A percentile compares a stretch with the other conserved stretches of the same genome.
phyloP scores from a whole-genome alignment of 2,329 filamentous ascomycete species.

The Phymatotrichopsis omnivora region DNA sequence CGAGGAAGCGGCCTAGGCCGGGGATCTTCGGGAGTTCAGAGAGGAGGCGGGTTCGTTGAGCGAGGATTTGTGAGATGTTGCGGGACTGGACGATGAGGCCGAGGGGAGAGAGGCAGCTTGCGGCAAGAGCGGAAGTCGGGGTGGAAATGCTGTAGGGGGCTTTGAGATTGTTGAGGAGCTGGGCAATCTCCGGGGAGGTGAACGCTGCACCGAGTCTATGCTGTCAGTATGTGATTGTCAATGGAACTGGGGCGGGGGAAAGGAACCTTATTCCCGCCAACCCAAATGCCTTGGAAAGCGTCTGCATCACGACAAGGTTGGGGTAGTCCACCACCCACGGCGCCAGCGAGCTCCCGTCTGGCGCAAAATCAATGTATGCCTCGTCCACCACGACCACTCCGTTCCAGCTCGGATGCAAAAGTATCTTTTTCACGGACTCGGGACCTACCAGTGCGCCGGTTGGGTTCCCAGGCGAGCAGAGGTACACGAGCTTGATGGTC shows the following conservation, averaged over 20 bases:
- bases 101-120: conserved; percentile 54
- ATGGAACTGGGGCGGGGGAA: background rate
- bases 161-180: conserved; percentile 80
- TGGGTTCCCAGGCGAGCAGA: conserved; percentile 92
- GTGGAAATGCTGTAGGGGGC: conserved; percentile 93
- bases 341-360: conserved; percentile 66
- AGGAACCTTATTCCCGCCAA: conserved; percentile 75
- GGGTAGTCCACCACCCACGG: conserved; percentile 89
- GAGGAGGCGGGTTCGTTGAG: conserved; percentile 68
- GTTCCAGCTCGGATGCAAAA: conserved; percentile 88
- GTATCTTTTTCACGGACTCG: conserved; percentile 58
- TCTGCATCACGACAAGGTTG: conserved; percentile 96
- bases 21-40: conserved; percentile 60
- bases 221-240: background rate
- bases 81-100: conserved; percentile 64
- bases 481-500: conserved; percentile 76
- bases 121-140: conserved; percentile 73
- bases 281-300: conserved; percentile 93
- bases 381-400: conserved; percentile 89
- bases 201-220: conserved; percentile 66
- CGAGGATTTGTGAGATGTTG: conserved; percentile 59
- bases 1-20: conserved; percentile 70
- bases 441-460: conserved; percentile 72
- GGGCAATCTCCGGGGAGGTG: conserved; percentile 60
- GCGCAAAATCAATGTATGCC: conserved; percentile 91